Base-by-base conservation (phyloP, 108 stramenopile genomes). In the Phaeodactylum tricornutum region DNA sequence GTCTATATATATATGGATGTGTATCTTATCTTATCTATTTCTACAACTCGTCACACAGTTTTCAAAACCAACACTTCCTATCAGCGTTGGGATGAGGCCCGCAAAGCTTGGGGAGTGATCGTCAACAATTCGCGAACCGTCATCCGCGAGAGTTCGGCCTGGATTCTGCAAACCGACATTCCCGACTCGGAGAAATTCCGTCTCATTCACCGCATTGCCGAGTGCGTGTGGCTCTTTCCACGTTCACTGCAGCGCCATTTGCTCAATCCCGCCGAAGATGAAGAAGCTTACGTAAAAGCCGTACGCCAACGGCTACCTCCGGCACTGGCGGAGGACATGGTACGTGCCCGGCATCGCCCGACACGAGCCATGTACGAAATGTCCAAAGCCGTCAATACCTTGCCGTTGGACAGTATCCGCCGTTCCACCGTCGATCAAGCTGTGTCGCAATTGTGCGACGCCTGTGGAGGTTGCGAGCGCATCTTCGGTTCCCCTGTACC, bases 81-180 rank as follows among this genome's bases (percentile, higher is more conserved):
- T 43, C 52, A 68, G 27, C 58, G 72, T 15, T 74, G 72, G 72
- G 72, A 74, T 55, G 72, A 74, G 57, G 74, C 74, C 15, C 74
- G 74, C 29, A 75, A 75, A 61, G 51, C 47, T 31, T 74, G 72
- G 72, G 72, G 72, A 8, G 35, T 67, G 11, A 75, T 59, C 47
- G 66, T 71, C 33, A 67, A 75, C 53, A 60, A 67, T 57, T 66
- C 69, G 19, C 68, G 68, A 31, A 61, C 67, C 44, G 47, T 71
- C 8, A 47, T 66, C 14, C 69, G 66, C 8, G 6, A 28, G 16
- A 26, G 14, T 28, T 23, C 46, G 25, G 24, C 46, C 7, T 23
- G 2, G 1, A 4, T 53, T 9, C 12, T 9, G 28, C 25, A 46
- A 22, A 26, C 6, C 2, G 35, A 55, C 22, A 24, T 24, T 39